Base-by-base conservation (phyloP, 148 eudicot species). In the Bassia scoparia region DNA sequence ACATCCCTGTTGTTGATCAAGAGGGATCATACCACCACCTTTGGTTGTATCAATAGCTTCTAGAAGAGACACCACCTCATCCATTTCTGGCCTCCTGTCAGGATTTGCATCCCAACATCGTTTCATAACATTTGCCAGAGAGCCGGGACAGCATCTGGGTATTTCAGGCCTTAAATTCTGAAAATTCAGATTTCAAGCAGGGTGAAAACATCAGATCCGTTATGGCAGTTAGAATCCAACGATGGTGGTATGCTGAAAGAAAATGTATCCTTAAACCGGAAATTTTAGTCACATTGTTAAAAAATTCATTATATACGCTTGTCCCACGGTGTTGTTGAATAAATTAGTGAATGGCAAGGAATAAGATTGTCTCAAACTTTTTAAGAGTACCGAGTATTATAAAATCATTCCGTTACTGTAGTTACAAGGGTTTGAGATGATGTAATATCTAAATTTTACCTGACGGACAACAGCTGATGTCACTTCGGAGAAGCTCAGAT, bases 161-260 rank as follows among this genome's bases (percentile, higher is more conserved):
- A 91, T 89, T 68, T 89, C 92, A 46, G 97, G 97, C 88, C 97
- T 89, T 78, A 91, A 77, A 85, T 91, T 89, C 97, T 91, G 92
- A 55, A 80, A 48, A 35, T 73, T 37, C 29, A 68, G 21, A 41
- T 52, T 26, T 30, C 8, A 24, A 24, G 31, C 10, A 11, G 15
- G 60, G 34, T 52, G 24, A 68, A 58, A 6, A 6, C 43, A 53
- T 48, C 54, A 29, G 59, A 65, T 53, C 37, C 63, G 17, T 31
- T 13, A 60, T 18, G 61, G 10, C n/a, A 34, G 3, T n/a, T 26
- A 33, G 46, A 30, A 44, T 46, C 56, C 53, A 37, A 76, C 1
- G 7, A 23, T 5, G 12, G 20, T 63, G 41, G 31, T 53, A 31
- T 10, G 17, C 12, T 1, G 29, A 12, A 9, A 56, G 52, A 7